Percentiles rank a stretch among this genome's conserved stretches.
Conservation (phyloP, 176 grass and related monocot species). For the Phoenix roebelenii region DNA sequence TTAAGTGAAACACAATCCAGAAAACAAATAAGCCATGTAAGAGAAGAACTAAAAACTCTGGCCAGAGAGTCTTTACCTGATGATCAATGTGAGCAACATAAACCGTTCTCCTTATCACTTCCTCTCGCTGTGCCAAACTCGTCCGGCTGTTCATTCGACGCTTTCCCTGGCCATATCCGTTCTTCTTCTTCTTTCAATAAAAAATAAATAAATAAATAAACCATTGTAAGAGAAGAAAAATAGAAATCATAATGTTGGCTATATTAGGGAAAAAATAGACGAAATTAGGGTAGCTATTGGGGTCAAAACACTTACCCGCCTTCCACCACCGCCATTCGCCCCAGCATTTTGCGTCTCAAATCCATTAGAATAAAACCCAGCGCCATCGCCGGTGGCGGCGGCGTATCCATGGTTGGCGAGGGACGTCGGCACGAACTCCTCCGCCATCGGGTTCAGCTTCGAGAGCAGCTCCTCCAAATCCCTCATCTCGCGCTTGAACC, state of each 20-base stretch:
- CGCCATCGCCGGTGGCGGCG: constrained; percentile 4
- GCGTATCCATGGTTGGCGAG: constrained; percentile 21
- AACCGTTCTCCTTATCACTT: constrained; percentile 80
- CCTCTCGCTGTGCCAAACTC: constrained; percentile 78
- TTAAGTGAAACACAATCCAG: no score
- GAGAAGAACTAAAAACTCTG: no score
- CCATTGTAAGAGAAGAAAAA: constrained; percentile 1
- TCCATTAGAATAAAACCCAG: constrained; percentile 40
- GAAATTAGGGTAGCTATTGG: not conserved
- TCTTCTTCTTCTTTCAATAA: constrained; percentile 45
- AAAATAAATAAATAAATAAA: not conserved
- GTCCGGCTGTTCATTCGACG: constrained; percentile 78
- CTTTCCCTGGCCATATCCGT: constrained; percentile 44
- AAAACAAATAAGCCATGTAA: no score
- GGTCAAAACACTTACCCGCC: constrained; percentile 17
- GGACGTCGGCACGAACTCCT: constrained; percentile 93
- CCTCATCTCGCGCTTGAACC: constrained; percentile 73
- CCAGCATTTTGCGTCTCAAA: constrained; percentile 2
- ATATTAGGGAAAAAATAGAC: not conserved
- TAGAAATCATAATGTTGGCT: not conserved
- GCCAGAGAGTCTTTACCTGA: constrained; percentile 33
- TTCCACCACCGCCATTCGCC: constrained; percentile 8
- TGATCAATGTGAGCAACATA: constrained; percentile 98
- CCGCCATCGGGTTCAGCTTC: constrained; percentile 99
- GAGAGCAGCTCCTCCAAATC: constrained; percentile 97